These are phyloP conservation scores for Pueraria montana DNA, from an alignment of 306 rosid species.

Conservation along the genomic window DNA sequence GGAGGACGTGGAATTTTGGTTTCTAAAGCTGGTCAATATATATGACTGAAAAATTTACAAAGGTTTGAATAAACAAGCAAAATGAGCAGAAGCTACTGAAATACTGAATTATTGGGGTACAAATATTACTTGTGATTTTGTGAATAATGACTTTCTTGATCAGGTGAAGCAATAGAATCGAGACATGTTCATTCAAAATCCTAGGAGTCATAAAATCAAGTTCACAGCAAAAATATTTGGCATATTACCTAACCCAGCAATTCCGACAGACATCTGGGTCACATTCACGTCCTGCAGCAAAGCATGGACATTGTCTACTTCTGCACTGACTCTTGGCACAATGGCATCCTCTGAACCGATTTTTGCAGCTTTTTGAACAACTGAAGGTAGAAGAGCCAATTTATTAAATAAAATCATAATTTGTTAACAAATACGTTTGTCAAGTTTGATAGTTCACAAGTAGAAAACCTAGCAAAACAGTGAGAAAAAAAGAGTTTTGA, in stretches of 20 bases:
- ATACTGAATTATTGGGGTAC: background rate
- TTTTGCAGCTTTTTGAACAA: slow-evolving; percentile 99
- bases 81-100: background rate
- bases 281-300: slow-evolving; percentile 99
- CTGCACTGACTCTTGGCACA: slow-evolving; percentile 99
- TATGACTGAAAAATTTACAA: background rate
- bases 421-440: slow-evolving; percentile 33
- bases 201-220: slow-evolving; percentile 30
- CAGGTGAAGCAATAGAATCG: slow-evolving; percentile 26
- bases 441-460: slow-evolving; percentile 37
- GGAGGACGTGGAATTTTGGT: background rate
- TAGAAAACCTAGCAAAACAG: slow-evolving; percentile 32
- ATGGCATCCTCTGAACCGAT: slow-evolving; percentile 97
- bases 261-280: slow-evolving; percentile 98
- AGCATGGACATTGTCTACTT: slow-evolving; percentile 99
- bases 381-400: slow-evolving; percentile 53
- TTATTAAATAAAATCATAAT: slow-evolving; percentile 31
- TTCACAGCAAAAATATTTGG: slow-evolving; percentile 29
- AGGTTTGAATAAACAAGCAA: background rate
- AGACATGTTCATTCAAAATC: slow-evolving; percentile 29
- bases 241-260: slow-evolving; percentile 94
- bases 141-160: slow-evolving; percentile 17
- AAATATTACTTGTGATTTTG: background rate
- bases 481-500: background rate
- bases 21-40: background rate